phyloP scores from a whole-genome alignment of 805 yeast species.

The Naumovozyma dairenensis region DNA sequence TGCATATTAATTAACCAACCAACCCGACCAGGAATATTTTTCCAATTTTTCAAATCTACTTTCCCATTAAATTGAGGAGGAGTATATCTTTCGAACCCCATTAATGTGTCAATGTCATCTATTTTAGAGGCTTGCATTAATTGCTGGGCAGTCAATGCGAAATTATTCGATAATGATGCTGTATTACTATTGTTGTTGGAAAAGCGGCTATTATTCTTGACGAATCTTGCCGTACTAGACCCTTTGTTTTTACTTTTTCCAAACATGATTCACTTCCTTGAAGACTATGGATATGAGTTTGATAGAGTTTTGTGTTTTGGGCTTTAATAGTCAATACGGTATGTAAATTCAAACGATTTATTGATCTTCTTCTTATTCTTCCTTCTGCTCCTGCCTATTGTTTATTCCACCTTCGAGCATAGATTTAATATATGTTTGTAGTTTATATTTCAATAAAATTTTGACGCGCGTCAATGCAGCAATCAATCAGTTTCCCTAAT shows the following conservation, averaged over 20 bases:
- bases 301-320: conserved; percentile 1
- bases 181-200: too few species aligned
- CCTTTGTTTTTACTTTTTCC: conserved; percentile 31
- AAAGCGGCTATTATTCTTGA: conserved; percentile 28
- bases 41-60: conserved; percentile 8
- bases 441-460: too few species aligned
- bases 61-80: conserved; percentile 44
- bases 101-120: conserved; percentile 62
- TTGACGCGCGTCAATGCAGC: too few species aligned
- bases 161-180: conserved; percentile 14
- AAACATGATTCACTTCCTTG: not conserved
- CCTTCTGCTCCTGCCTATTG: too few species aligned
- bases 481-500: too few species aligned
- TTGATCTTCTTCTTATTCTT: too few species aligned
- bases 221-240: conserved; percentile 44
- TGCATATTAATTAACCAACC: conserved; percentile 98
- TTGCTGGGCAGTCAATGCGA: conserved; percentile 31
- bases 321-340: not conserved
- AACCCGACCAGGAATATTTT: conserved; percentile 21
- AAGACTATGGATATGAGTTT: too few species aligned
- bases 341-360: not conserved
- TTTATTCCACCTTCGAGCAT: too few species aligned
- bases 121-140: conserved; percentile 44
- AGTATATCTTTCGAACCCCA: conserved; percentile 83
- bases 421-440: too few species aligned